Evolutionary conservation across 371 early-diverging fungal species (phyloP).

Genomic region (Rhizopus delemar): DNA sequence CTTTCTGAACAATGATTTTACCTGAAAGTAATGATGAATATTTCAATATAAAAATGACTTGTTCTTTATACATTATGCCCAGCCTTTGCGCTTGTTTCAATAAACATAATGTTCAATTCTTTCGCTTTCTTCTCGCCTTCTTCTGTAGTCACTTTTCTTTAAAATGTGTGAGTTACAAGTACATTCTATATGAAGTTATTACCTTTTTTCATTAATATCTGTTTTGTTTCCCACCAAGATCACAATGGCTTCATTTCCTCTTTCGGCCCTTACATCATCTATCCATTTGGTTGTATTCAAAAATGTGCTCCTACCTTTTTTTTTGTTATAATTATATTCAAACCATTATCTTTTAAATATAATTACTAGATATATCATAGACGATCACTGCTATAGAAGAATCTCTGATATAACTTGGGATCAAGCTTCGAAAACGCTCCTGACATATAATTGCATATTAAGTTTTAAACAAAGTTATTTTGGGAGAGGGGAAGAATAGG

Average conservation of each 20-base stretch:
- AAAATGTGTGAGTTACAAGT: background rate
- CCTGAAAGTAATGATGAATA: conserved; percentile 19
- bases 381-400: conserved; percentile 98
- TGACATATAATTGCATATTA: conserved; percentile 25
- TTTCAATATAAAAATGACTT: background rate
- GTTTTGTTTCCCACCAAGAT: conserved; percentile 99
- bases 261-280: conserved; percentile 97
- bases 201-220: conserved; percentile 93
- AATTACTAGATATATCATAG: conserved; percentile 90
- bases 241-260: conserved; percentile 96
- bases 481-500: background rate
- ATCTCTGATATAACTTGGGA: conserved; percentile 98
- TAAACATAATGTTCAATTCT: conserved; percentile 93
- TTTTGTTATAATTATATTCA: background rate
- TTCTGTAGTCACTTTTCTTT: conserved; percentile 87
- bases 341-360: background rate
- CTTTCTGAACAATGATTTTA: conserved; percentile 92
- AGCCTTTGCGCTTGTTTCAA: conserved; percentile 96
- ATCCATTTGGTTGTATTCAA: conserved; percentile 97
- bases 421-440: conserved; percentile 96
- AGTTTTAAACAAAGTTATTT: background rate
- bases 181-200: too few relatives aligned
- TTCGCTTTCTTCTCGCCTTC: conserved; percentile 95
- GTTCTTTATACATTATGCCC: conserved; percentile 78
- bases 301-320: conserved; percentile 86